Evolutionary conservation across 345 rosid genomes (phyloP).

Genomic region (Eucalyptus pauciflora): DNA sequence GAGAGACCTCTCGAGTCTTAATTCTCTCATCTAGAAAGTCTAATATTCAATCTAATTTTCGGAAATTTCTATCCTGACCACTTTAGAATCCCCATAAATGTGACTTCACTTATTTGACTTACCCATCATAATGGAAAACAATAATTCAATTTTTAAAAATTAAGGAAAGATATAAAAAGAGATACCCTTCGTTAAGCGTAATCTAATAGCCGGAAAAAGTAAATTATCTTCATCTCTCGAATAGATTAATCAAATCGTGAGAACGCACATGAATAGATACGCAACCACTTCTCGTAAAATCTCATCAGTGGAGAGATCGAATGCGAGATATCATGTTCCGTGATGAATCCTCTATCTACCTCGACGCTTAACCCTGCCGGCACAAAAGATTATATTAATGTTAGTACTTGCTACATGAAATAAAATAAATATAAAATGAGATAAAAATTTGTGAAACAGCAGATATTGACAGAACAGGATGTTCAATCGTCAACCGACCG

Average conservation of each 20-base stretch:
- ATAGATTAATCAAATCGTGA: neutral
- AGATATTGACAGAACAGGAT: neutral
- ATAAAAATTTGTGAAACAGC: neutral
- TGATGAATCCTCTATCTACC: neutral
- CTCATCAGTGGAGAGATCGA: neutral
- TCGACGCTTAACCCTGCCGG: rapidly evolving
- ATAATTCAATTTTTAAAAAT: neutral
- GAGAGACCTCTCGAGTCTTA: neutral
- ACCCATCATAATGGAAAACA: neutral
- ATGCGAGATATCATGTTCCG: neutral
- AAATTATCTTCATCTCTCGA: neutral
- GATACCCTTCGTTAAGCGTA: neutral
- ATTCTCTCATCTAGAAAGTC: neutral
- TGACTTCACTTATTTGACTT: neutral
- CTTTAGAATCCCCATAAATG: neutral
- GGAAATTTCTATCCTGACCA: neutral
- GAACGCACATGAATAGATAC: neutral
- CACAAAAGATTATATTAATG: neutral
- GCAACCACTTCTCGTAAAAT: neutral
- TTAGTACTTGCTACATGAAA: neutral
- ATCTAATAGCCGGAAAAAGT: neutral
- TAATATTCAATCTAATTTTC: neutral
- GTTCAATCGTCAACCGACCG: neutral
- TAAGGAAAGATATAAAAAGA: neutral
- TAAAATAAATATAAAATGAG: neutral